Conservation (phyloP, 331 rosid species). For the Saraca asoca region DNA sequence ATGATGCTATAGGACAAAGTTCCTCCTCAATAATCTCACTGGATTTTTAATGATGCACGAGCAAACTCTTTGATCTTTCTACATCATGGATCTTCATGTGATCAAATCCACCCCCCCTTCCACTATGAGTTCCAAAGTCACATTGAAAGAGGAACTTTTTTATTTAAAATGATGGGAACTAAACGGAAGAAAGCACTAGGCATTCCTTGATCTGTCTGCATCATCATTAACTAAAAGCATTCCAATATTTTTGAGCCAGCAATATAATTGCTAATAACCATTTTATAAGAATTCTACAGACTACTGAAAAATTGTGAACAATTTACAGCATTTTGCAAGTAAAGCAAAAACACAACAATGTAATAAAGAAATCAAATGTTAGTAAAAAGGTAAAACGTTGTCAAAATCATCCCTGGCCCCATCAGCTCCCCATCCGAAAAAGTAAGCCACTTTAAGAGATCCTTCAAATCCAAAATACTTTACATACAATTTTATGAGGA, state of each 20-base stretch:
- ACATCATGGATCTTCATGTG: not conserved
- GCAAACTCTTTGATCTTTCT: slow-evolving; percentile 10
- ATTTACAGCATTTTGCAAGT: not conserved
- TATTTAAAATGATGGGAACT: not conserved
- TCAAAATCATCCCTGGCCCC: slow-evolving; percentile 45
- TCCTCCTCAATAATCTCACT: not conserved
- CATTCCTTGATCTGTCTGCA: slow-evolving; percentile 1
- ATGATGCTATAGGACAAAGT: not conserved
- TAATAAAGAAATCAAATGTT: slow-evolving; percentile 1
- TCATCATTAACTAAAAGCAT: not conserved
- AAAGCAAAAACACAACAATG: slow-evolving; percentile 15
- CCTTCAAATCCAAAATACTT: slow-evolving; percentile 52
- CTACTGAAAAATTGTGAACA: not conserved
- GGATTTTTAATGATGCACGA: slow-evolving; percentile 5
- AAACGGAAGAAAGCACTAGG: not conserved
- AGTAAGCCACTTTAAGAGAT: slow-evolving; percentile 49
- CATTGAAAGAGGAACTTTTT: not conserved
- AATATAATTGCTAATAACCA: not conserved
- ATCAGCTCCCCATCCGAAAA: slow-evolving; percentile 46
- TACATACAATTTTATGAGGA: slow-evolving; percentile 29
- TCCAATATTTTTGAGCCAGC: not conserved
- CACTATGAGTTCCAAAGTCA: not conserved
- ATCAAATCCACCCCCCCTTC: slow-evolving; percentile 1
- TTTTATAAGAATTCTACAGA: not conserved
- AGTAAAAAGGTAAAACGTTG: slow-evolving; percentile 29